Evolutionary conservation across 768 basidiomycete genomes (phyloP).

Genomic region (Russula virescens): DNA sequence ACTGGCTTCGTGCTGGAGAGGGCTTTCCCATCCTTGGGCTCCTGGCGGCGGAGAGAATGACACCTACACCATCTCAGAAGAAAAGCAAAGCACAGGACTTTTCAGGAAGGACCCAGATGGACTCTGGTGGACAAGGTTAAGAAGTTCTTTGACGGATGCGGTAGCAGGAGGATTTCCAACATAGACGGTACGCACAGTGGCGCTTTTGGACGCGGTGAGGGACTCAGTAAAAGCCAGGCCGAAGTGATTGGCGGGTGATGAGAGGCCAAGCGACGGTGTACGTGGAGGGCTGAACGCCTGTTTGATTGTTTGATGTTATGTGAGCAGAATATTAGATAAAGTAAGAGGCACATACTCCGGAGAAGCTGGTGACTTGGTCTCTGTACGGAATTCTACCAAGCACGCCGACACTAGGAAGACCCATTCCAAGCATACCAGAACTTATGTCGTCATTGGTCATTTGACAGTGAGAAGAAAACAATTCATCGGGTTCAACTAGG

Average conservation of each 20-base stretch:
- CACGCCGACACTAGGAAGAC: constrained; percentile 68
- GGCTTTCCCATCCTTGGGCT: constrained; percentile 98
- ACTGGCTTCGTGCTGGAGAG: constrained; percentile 83
- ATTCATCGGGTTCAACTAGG: no score
- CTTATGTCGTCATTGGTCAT: no score
- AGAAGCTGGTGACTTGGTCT: constrained; percentile 63
- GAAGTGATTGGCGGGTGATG: constrained; percentile 68
- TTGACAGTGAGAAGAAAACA: no score
- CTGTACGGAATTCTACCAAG: constrained; percentile 65
- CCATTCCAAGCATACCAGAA: constrained; percentile 82
- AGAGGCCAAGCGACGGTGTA: constrained; percentile 59
- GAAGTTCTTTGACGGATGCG: constrained; percentile 94
- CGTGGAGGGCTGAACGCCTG: constrained; percentile 52
- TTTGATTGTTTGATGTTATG: constrained; percentile 10
- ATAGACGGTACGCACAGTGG: constrained; percentile 86
- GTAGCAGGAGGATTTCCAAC: constrained; percentile 93
- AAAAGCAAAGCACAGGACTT: constrained; percentile 98
- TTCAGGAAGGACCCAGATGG: constrained; percentile 89
- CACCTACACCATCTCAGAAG: constrained; percentile 90
- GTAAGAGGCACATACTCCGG: constrained; percentile 44
- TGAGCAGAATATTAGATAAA: not conserved
- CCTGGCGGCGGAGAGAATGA: constrained; percentile 92
- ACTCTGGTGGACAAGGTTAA: constrained; percentile 95
- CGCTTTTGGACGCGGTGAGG: constrained; percentile 51
- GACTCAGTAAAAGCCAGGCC: constrained; percentile 73